These are phyloP conservation scores for Cercospora brassicicola DNA, from an alignment of 2,329 filamentous ascomycete genomes.

Conservation along the genomic window DNA sequence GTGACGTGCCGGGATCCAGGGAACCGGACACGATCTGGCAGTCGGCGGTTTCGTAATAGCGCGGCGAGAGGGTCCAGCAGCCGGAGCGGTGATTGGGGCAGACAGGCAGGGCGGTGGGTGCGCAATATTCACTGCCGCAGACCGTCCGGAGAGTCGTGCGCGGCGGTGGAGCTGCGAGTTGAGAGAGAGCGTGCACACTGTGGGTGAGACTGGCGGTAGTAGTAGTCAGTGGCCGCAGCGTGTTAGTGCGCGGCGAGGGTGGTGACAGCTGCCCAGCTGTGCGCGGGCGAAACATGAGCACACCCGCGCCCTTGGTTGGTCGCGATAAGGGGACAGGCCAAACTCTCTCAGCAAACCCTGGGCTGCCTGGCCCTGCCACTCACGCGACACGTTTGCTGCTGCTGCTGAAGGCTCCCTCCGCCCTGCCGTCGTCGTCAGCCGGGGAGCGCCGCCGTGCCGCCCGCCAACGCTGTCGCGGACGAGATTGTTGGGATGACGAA, in stretches of 20 bases:
- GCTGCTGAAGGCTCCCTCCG: not conserved
- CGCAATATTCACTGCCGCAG: not conserved
- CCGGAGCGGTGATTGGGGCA: not conserved
- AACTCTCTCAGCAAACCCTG: not conserved
- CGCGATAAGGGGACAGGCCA: conserved; percentile 15
- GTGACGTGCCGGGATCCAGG: conserved; percentile 8
- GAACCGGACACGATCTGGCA: not conserved
- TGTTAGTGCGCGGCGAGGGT: not conserved
- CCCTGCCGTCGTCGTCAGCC: not conserved
- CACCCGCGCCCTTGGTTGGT: conserved; percentile 8
- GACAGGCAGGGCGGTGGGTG: not conserved
- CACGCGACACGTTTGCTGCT: not conserved
- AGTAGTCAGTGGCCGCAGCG: not conserved
- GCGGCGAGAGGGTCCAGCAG: conserved; percentile 3
- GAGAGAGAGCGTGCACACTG: not conserved
- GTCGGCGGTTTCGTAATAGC: conserved; percentile 13
- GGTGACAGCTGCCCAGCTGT: conserved; percentile 2
- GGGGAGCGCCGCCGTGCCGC: not conserved
- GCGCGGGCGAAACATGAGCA: not conserved
- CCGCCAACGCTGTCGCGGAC: not conserved
- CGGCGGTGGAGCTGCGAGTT: not conserved
- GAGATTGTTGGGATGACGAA: not conserved
- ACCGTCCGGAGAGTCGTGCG: not conserved
- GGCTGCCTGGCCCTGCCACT: not conserved
- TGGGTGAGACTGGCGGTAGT: not conserved